A percentile compares a stretch with the other conserved stretches of the same genome.
Evolutionary conservation across 169 alveolate genomes (phyloP).

Genomic region (Plasmodium malariae): DNA sequence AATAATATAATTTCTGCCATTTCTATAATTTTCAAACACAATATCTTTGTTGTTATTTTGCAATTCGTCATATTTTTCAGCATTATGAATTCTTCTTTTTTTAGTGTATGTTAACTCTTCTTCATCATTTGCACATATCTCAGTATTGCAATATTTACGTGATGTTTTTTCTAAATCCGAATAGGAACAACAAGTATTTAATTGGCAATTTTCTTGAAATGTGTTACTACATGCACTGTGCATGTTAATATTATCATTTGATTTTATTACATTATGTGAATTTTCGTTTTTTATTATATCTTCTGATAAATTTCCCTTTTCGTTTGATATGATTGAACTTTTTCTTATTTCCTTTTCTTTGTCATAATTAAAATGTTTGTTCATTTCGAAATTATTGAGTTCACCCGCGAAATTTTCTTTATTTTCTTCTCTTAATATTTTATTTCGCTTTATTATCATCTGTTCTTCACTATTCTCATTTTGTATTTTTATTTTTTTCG

Average conservation of each 20-base stretch:
- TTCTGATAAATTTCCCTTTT: not conserved
- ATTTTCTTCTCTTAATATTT: not conserved
- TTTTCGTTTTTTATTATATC: not conserved
- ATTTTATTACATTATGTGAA: no score
- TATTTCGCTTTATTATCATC: not conserved
- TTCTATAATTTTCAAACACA: not conserved
- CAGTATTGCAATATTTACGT: not conserved
- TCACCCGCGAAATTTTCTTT: not conserved
- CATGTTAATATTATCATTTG: not conserved
- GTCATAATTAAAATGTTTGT: not conserved
- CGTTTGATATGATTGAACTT: not conserved
- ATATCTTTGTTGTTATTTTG: slow-evolving; percentile 5
- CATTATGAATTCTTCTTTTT: slow-evolving; percentile 22
- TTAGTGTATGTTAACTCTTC: slow-evolving; percentile 2
- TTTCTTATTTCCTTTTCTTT: not conserved
- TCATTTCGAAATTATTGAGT: not conserved
- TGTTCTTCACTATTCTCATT: not conserved
- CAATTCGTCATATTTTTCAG: not conserved
- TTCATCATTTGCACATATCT: not conserved
- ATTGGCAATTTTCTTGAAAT: not conserved
- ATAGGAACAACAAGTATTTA: not conserved
- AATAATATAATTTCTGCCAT: not conserved
- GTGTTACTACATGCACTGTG: not conserved
- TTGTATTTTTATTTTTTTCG: not conserved
- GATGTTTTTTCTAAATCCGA: slow-evolving; percentile 1